Conservation (phyloP, 2,329 filamentous ascomycete genomes). For the Aspergillus tamarii region DNA sequence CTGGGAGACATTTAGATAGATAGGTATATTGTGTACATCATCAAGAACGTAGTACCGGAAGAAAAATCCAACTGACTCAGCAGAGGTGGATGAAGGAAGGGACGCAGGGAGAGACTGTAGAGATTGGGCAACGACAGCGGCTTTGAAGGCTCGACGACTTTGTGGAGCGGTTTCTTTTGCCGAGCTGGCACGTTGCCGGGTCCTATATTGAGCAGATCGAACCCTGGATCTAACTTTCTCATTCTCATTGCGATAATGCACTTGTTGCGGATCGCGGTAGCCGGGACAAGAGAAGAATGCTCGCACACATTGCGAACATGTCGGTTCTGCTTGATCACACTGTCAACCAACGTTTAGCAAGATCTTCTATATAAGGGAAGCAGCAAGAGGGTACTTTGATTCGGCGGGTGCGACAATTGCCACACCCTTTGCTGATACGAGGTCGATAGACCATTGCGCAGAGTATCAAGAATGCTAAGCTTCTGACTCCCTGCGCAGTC, state of each 20-base stretch:
- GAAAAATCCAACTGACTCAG: slow-evolving; percentile 10
- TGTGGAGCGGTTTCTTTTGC: neutral
- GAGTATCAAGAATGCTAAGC: neutral
- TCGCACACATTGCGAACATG: slow-evolving; percentile 2
- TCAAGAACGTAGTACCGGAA: slow-evolving; percentile 11
- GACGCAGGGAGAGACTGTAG: neutral
- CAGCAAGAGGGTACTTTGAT: neutral
- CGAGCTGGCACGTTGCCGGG: neutral
- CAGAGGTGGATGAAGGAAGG: neutral
- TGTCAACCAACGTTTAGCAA: neutral
- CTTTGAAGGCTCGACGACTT: neutral
- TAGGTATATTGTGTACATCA: neutral
- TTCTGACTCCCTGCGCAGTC: neutral
- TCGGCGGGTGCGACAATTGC: neutral
- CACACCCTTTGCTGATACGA: neutral
- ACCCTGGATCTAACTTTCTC: neutral
- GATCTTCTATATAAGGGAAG: neutral
- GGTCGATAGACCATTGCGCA: neutral
- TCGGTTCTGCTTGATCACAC: slow-evolving; percentile 5
- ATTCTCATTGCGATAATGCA: neutral
- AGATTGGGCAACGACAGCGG: neutral
- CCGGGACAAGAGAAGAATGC: slow-evolving; percentile 1
- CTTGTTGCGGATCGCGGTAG: neutral
- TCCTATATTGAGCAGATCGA: neutral
- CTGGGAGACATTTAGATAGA: slow-evolving; percentile 10